A percentile compares a stretch with the other conserved stretches of the same genome.
phyloP scores from a whole-genome alignment of 108 stramenopile genomes.

The Cyclotella baltica region DNA sequence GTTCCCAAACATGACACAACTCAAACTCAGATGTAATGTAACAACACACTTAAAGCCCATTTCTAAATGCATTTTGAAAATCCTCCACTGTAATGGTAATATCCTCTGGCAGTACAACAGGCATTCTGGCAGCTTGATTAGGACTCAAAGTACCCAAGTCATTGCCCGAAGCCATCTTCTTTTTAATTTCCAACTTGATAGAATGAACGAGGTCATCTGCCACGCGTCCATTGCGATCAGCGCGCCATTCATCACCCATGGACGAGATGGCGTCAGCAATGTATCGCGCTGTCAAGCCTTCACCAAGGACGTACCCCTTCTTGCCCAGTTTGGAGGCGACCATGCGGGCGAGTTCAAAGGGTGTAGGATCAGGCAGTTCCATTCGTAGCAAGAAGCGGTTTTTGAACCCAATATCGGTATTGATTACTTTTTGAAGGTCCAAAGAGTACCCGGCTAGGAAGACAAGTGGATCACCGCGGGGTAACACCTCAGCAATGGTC shows the following conservation, averaged over 20 bases:
- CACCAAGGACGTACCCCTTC: conserved; percentile 76
- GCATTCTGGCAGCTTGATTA: conserved; percentile 72
- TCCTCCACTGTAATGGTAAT: conserved; percentile 88
- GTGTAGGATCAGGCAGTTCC: conserved; percentile 83
- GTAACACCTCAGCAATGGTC: conserved; percentile 70
- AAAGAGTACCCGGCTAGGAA: conserved; percentile 75
- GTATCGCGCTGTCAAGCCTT: conserved; percentile 78
- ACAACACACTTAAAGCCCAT: conserved; percentile 88
- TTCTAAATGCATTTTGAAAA: conserved; percentile 89
- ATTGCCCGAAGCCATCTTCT: conserved; percentile 67
- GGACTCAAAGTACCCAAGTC: conserved; percentile 79
- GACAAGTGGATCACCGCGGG: conserved; percentile 75
- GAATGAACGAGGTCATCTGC: conserved; percentile 78
- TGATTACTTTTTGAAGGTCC: conserved; percentile 79
- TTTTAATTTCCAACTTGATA: conserved; percentile 71
- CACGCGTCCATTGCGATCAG: conserved; percentile 83
- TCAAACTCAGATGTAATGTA: too few relatives aligned
- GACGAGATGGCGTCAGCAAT: conserved; percentile 80
- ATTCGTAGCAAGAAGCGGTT: conserved; percentile 75
- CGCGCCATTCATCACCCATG: conserved; percentile 86
- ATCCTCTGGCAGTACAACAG: conserved; percentile 79
- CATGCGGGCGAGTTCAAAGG: conserved; percentile 81
- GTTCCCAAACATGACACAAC: too few relatives aligned
- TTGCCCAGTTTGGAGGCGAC: conserved; percentile 72
- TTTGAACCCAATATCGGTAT: conserved; percentile 87